phyloP scores from a whole-genome alignment of 1,284 basidiomycete genomes.

The Mycosarcoma maydis region DNA sequence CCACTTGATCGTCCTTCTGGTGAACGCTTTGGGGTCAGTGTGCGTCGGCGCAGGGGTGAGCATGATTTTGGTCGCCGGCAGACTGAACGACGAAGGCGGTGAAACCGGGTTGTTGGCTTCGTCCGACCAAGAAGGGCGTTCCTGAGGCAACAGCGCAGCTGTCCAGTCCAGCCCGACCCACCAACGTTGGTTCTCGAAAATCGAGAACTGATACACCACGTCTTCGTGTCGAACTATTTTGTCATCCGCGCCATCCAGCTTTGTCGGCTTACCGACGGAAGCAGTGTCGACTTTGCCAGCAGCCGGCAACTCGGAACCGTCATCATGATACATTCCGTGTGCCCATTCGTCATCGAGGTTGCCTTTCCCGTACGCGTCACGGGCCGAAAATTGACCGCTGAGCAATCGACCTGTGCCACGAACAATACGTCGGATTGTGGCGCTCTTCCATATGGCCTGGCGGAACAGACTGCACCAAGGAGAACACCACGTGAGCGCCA shows the following conservation, averaged over 20 bases:
- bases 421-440: constrained; percentile 49
- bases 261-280: not conserved
- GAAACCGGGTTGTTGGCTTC: constrained; percentile 65
- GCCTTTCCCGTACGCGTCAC: constrained; percentile 36
- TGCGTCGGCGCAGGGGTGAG: constrained; percentile 58
- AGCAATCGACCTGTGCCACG: constrained; percentile 45
- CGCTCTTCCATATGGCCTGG: constrained; percentile 63
- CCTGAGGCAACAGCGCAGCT: constrained; percentile 85
- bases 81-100: constrained; percentile 72
- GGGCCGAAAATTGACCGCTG: constrained; percentile 32
- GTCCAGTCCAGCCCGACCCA: constrained; percentile 81
- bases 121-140: constrained; percentile 84
- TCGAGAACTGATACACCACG: constrained; percentile 63
- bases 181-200: constrained; percentile 96
- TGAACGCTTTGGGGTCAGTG: constrained; percentile 52
- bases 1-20: constrained; percentile 66
- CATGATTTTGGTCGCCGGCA: constrained; percentile 67
- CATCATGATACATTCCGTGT: constrained; percentile 20
- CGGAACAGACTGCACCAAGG: constrained; percentile 64
- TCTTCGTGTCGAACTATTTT: constrained; percentile 55
- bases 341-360: constrained; percentile 46
- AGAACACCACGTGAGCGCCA: constrained; percentile 64
- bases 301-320: constrained; percentile 13
- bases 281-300: not conserved
- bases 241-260: constrained; percentile 1